Conservation (phyloP, 164 flowering plant genomes). For the Magnolia officinalis region DNA sequence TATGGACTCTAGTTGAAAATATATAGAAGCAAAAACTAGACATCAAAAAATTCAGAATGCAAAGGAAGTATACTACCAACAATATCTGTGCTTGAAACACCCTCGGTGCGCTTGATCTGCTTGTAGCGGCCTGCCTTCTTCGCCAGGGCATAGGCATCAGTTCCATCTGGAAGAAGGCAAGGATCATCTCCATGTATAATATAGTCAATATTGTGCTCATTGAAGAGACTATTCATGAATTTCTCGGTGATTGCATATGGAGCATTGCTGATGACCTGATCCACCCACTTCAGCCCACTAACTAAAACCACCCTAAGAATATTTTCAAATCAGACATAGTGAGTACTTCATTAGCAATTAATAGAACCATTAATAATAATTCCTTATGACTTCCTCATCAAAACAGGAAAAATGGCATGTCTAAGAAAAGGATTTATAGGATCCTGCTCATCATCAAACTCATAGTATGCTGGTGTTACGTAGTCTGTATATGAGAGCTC, state of each 20-base stretch:
- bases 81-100: constrained; percentile 70
- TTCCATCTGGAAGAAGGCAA: constrained; percentile 64
- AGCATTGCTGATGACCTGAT: constrained; percentile 70
- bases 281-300: constrained; percentile 85
- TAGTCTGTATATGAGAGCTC: too few relatives aligned
- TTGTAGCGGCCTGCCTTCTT: constrained; percentile 68
- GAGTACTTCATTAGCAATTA: neutral
- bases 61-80: constrained; percentile 44
- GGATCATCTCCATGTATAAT: constrained; percentile 69
- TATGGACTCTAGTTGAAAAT: neutral
- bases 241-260: constrained; percentile 76
- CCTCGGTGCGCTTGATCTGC: constrained; percentile 70
- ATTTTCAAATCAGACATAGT: neutral
- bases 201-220: constrained; percentile 67
- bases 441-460: neutral
- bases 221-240: constrained; percentile 64
- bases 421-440: neutral
- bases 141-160: constrained; percentile 65
- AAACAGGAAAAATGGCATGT: neutral
- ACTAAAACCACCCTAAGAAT: constrained; percentile 63
- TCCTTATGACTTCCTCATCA: neutral
- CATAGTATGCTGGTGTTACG: neutral
- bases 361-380: neutral
- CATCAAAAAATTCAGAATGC: neutral
- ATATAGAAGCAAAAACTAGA: neutral